Evolutionary conservation across 257 asterid species (phyloP).

Genomic region (Nicotiana tomentosiformis): DNA sequence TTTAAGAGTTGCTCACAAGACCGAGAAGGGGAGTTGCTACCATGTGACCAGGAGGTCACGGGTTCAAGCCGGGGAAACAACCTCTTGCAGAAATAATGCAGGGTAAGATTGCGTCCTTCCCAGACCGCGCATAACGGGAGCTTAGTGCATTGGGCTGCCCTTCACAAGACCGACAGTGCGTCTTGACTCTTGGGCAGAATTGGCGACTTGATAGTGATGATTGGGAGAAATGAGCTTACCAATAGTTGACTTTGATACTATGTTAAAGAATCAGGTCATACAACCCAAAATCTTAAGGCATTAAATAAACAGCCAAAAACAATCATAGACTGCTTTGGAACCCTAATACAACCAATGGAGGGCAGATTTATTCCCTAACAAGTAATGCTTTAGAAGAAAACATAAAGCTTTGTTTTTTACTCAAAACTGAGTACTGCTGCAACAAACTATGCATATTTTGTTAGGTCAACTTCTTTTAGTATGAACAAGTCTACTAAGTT

Average conservation of each 20-base stretch:
- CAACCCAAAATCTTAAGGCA: background rate
- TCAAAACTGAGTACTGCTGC: background rate
- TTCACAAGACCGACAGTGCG: no score
- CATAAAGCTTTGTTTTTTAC: background rate
- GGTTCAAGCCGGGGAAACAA: no score
- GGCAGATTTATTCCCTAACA: background rate
- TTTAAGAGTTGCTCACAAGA: no score
- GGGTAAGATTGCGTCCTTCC: no score
- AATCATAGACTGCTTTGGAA: no score
- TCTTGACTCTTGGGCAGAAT: background rate
- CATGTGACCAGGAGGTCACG: no score
- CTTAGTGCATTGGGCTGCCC: no score
- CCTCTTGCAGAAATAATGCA: no score
- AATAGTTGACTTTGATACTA: background rate
- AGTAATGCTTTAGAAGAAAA: background rate
- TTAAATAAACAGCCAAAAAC: no score
- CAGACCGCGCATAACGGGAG: no score
- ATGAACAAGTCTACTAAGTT: background rate
- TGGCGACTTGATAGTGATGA: background rate
- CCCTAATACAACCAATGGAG: no score
- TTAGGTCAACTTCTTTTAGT: background rate
- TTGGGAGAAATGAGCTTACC: background rate
- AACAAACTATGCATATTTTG: background rate
- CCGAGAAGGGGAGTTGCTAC: no score
- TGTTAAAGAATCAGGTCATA: background rate